These are phyloP conservation scores for Helianthus annuus DNA, from an alignment of 129 eudicot species.

Conservation along the genomic window DNA sequence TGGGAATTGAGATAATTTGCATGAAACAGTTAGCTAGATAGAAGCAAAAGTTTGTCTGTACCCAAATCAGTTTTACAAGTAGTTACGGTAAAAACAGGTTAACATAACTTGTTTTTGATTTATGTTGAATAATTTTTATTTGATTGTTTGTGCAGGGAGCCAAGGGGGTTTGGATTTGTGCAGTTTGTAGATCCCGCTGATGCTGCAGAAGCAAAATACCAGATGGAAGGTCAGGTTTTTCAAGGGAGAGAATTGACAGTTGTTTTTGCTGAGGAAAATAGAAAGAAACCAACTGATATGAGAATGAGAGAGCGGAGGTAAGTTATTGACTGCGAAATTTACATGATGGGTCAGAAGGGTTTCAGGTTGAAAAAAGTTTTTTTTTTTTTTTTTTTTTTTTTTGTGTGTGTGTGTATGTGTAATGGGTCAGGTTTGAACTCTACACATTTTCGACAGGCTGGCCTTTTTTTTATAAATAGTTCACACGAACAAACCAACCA, in stretches of 20 bases:
- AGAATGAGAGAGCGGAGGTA: conserved; percentile 53
- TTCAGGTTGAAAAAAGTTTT: not conserved
- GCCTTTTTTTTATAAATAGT: too few relatives aligned
- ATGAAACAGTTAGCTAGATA: not conserved
- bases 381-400: not conserved
- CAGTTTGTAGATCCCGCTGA: conserved; percentile 67
- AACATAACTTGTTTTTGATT: not conserved
- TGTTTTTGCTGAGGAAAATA: conserved; percentile 61
- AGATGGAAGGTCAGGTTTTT: conserved; percentile 56
- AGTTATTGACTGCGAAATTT: not conserved
- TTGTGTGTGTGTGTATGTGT: too few relatives aligned
- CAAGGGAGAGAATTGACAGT: conserved; percentile 56
- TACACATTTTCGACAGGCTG: not conserved
- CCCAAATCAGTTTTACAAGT: conserved; percentile 8
- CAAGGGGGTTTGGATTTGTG: conserved; percentile 82
- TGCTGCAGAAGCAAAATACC: conserved; percentile 59
- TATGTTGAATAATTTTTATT: not conserved
- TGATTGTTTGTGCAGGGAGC: conserved; percentile 45
- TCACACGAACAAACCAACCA: too few relatives aligned
- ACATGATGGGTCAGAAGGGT: not conserved
- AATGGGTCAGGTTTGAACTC: not conserved
- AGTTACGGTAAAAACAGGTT: conserved; percentile 9
- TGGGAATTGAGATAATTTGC: too few relatives aligned
- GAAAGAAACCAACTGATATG: too few relatives aligned
- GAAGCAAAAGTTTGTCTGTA: conserved; percentile 3